Evolutionary conservation across 2,329 filamentous ascomycete genomes (phyloP).

Genomic region (Zymoseptoria pseudotritici): DNA sequence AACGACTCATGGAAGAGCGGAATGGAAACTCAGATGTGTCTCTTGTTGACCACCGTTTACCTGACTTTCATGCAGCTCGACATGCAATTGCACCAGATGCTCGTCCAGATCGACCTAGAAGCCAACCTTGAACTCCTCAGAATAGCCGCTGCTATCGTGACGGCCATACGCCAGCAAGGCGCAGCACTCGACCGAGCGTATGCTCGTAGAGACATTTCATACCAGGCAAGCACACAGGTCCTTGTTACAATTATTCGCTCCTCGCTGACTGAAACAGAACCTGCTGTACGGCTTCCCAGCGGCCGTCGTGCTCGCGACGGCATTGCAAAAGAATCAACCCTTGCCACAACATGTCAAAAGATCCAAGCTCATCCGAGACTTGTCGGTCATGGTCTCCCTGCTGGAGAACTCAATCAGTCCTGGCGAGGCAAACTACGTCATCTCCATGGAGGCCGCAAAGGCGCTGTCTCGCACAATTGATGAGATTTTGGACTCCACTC

Average conservation of each 20-base stretch:
- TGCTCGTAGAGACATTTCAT: constrained; percentile 12
- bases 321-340: constrained; percentile 4
- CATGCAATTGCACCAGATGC: constrained; percentile 14
- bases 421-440: constrained; percentile 14
- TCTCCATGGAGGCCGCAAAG: constrained; percentile 15
- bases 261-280: constrained; percentile 5
- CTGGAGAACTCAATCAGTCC: constrained; percentile 16
- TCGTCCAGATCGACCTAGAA: constrained; percentile 5
- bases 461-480: constrained; percentile 13
- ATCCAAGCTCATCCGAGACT: constrained; percentile 11
- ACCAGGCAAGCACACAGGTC: constrained; percentile 14
- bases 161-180: constrained; percentile 11
- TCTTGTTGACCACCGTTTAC: constrained; percentile 12
- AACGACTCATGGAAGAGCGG: constrained; percentile 11
- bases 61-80: constrained; percentile 14
- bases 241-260: too few species aligned
- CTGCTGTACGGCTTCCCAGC: constrained; percentile 15
- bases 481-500: constrained; percentile 11
- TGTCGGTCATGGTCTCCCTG: constrained; percentile 15
- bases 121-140: constrained; percentile 3
- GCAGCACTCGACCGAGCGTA: constrained; percentile 9
- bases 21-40: constrained; percentile 3
- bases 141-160: constrained; percentile 9
- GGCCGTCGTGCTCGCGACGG: constrained; percentile 10
- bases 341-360: constrained; percentile 9